Percentiles rank a stretch among this genome's conserved stretches.
These are phyloP conservation scores for Pseudogymnoascus sp. DNA, from an alignment of 2,329 filamentous ascomycete species.

Conservation along the genomic window DNA sequence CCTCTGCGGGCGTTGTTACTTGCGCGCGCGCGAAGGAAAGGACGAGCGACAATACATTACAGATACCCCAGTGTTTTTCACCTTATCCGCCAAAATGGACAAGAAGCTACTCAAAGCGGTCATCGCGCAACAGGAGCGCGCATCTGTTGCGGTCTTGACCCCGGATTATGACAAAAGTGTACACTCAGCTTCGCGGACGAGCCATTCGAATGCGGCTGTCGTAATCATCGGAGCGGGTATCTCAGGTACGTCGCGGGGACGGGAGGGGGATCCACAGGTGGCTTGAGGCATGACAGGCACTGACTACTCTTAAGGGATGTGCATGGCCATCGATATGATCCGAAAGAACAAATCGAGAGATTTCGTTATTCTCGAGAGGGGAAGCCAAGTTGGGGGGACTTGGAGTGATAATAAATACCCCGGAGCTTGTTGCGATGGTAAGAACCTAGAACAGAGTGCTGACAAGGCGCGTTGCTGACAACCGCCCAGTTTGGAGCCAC, in stretches of 20 bases:
- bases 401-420: constrained; percentile 51
- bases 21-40: background rate
- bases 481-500: constrained; percentile 36
- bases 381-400: constrained; percentile 44
- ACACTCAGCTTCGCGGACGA: background rate
- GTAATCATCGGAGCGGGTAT: constrained; percentile 52
- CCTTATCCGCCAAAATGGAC: background rate
- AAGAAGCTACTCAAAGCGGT: background rate
- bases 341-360: constrained; percentile 44
- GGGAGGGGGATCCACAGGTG: background rate
- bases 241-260: constrained; percentile 34
- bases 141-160: background rate
- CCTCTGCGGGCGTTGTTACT: background rate
- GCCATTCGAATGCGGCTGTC: constrained; percentile 27
- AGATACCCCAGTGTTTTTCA: background rate
- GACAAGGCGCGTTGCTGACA: background rate
- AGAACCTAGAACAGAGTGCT: constrained; percentile 1
- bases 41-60: background rate
- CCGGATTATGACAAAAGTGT: constrained; percentile 1
- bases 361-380: constrained; percentile 51
- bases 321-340: constrained; percentile 50
- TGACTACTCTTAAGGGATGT: constrained; percentile 37
- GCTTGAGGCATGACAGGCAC: background rate
- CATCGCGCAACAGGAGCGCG: background rate
- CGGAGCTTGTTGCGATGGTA: constrained; percentile 46